phyloP scores from a whole-genome alignment of 495 filamentous ascomycete species.

The Talaromyces liani region DNA sequence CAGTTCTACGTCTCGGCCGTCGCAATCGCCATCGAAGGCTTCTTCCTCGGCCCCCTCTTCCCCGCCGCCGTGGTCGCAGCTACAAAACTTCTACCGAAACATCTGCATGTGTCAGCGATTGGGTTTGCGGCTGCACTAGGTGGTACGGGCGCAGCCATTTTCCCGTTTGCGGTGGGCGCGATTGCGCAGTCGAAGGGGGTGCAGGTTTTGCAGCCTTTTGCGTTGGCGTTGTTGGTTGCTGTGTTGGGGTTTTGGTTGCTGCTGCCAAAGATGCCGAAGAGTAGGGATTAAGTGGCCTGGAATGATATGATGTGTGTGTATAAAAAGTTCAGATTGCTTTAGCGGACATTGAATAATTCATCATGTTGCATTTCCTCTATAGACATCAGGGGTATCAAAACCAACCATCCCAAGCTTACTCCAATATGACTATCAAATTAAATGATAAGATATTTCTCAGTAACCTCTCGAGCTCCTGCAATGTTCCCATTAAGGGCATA shows the following conservation, averaged over 20 bases:
- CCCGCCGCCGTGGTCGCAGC: conserved; percentile 71
- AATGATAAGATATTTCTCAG: conserved; percentile 52
- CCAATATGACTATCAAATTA: not conserved
- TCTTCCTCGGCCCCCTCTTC: conserved; percentile 61
- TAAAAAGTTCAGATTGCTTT: not conserved
- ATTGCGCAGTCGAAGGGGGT: conserved; percentile 78
- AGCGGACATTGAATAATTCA: not conserved
- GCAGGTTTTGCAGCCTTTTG: conserved; percentile 68
- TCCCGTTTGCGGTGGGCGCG: conserved; percentile 80
- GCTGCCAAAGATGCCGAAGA: conserved; percentile 20
- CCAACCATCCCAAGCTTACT: not conserved
- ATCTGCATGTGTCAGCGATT: conserved; percentile 73
- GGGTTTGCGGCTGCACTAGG: conserved; percentile 81
- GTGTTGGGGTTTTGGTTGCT: conserved; percentile 51
- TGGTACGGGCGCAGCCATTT: conserved; percentile 66
- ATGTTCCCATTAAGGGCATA: conserved; percentile 57
- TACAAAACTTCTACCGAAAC: conserved; percentile 72
- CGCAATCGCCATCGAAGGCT: conserved; percentile 60
- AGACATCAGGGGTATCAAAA: not conserved
- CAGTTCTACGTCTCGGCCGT: conserved; percentile 66
- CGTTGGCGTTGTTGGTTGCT: conserved; percentile 55
- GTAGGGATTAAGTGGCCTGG: not conserved
- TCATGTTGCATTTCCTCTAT: not conserved
- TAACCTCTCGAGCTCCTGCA: conserved; percentile 45
- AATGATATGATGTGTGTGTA: not conserved